Percentiles rank a stretch among this genome's conserved stretches.
These are phyloP conservation scores for Fusarium guadeloupense DNA, from an alignment of 2,329 filamentous ascomycete species.

Conservation along the genomic window DNA sequence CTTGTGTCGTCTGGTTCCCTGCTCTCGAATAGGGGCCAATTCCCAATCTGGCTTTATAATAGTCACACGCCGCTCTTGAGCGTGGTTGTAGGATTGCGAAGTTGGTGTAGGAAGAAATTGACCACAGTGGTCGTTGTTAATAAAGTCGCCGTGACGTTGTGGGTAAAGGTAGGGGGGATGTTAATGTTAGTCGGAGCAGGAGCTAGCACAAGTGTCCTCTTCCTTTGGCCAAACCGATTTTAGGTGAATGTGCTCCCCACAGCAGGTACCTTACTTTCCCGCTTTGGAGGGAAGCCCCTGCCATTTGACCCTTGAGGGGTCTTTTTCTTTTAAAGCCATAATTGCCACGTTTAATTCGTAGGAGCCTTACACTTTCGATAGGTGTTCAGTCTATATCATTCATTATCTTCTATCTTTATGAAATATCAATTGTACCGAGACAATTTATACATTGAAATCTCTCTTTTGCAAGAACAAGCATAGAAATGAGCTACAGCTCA, in stretches of 20 bases:
- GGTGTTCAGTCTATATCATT: not conserved
- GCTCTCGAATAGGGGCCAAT: conserved; percentile 30
- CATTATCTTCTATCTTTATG: not conserved
- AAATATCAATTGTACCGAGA: not conserved
- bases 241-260: conserved; percentile 41
- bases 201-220: conserved; percentile 47
- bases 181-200: conserved; percentile 28
- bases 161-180: conserved; percentile 36
- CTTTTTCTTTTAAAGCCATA: conserved; percentile 13
- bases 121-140: conserved; percentile 33
- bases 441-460: not conserved
- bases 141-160: conserved; percentile 38
- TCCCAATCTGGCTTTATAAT: conserved; percentile 30
- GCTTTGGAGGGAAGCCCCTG: conserved; percentile 8
- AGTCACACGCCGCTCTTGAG: conserved; percentile 34
- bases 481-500: conserved; percentile 13
- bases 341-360: conserved; percentile 5
- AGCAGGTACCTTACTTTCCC: conserved; percentile 30
- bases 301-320: conserved; percentile 11
- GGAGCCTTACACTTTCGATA: no score
- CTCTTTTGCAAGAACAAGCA: not conserved
- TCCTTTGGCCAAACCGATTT: conserved; percentile 35
- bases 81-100: conserved; percentile 25
- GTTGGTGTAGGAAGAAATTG: conserved; percentile 20
- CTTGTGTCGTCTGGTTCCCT: conserved; percentile 8